Conservation (phyloP, 2,329 filamentous ascomycete species). For the Aspergillus ochraceoroseus region DNA sequence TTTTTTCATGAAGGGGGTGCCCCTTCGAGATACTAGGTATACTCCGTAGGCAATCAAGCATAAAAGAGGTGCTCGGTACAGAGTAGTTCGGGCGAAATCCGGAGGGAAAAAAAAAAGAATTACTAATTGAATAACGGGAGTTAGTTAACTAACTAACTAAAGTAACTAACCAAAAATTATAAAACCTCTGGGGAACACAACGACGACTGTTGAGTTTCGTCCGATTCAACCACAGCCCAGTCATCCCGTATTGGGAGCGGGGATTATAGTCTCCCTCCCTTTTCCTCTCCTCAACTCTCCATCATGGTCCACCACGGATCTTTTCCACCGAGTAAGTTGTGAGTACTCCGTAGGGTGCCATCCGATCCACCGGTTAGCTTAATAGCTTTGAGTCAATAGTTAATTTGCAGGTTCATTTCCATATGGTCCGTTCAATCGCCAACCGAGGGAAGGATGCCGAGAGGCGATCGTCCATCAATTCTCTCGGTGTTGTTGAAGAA, state of each 20-base stretch:
- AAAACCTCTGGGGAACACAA: constrained; percentile 14
- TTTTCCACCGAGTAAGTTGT: too few species aligned
- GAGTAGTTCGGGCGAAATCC: constrained; percentile 15
- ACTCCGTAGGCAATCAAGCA: too few species aligned
- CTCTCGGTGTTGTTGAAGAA: not conserved
- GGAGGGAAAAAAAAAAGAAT: not conserved
- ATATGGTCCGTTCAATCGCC: constrained; percentile 15
- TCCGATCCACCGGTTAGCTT: constrained; percentile 12
- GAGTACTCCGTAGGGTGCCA: constrained; percentile 9
- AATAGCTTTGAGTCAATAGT: constrained; percentile 2
- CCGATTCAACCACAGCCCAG: too few species aligned
- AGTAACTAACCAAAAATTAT: too few species aligned
- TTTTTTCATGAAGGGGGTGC: too few species aligned
- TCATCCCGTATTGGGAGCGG: too few species aligned
- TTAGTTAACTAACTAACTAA: too few species aligned
- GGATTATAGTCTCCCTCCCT: too few species aligned
- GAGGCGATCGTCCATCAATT: constrained; percentile 14
- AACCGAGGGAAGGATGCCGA: constrained; percentile 15
- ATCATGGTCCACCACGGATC: too few species aligned
- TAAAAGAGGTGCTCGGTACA: too few species aligned
- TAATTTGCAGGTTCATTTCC: constrained; percentile 7
- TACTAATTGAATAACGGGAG: constrained; percentile 1
- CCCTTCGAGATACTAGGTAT: too few species aligned
- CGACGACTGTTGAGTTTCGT: not conserved
- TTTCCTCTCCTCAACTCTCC: too few species aligned